These are phyloP conservation scores for Apiotrichum brassicae DNA, from an alignment of 1,284 basidiomycete species.

Conservation along the genomic window DNA sequence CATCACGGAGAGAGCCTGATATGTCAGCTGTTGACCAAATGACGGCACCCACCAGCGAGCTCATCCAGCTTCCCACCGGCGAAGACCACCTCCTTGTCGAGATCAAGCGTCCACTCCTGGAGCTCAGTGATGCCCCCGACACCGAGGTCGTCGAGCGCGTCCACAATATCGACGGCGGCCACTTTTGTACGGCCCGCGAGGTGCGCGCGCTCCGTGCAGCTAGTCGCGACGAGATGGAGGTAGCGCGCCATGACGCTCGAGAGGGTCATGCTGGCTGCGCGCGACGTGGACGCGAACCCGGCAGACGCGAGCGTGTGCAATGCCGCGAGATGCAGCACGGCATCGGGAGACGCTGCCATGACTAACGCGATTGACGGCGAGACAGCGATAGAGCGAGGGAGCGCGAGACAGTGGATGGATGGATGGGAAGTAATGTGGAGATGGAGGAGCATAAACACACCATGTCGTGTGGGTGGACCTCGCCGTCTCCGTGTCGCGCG, in stretches of 20 bases:
- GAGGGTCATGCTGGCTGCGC: conserved; percentile 36
- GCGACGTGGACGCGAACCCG: conserved; percentile 41
- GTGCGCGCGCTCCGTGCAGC: conserved; percentile 34
- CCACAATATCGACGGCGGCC: conserved; percentile 35
- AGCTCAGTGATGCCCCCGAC: conserved; percentile 31
- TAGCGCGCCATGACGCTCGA: conserved; percentile 32
- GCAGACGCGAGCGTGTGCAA: conserved; percentile 37
- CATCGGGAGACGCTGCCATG: conserved; percentile 34
- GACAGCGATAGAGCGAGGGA: conserved; percentile 2
- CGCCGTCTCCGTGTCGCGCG: too few species aligned
- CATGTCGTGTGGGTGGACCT: too few species aligned
- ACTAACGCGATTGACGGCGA: too few species aligned
- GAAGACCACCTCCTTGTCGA: conserved; percentile 24
- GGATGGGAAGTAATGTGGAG: too few species aligned
- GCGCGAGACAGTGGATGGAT: not conserved
- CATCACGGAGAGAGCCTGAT: conserved; percentile 28
- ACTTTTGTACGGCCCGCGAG: conserved; percentile 39
- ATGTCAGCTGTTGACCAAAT: not conserved
- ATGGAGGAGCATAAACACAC: too few species aligned
- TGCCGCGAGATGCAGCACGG: conserved; percentile 38
- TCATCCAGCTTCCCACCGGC: conserved; percentile 22
- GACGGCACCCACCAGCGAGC: conserved; percentile 22
- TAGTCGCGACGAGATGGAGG: conserved; percentile 29
- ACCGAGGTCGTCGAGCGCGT: conserved; percentile 35
- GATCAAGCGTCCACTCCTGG: conserved; percentile 30